A percentile compares a stretch with the other conserved stretches of the same genome.
Evolutionary conservation across 2,329 filamentous ascomycete species (phyloP).

Genomic region (Cyphellophora europaea): DNA sequence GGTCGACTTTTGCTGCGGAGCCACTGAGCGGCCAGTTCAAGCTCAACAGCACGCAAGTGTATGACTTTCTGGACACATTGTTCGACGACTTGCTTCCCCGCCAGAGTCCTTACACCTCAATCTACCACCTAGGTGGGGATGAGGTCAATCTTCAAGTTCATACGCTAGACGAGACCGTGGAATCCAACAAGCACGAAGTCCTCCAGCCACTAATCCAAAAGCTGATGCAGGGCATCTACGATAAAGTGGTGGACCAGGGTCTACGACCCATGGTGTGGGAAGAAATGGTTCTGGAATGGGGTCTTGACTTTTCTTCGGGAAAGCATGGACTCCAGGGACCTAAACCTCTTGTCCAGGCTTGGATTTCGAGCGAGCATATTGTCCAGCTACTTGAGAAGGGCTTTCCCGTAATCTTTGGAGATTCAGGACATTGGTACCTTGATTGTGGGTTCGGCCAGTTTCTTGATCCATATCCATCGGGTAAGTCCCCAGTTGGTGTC

Average conservation of each 20-base stretch:
- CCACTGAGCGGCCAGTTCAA: constrained; percentile 58
- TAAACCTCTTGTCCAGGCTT: constrained; percentile 54
- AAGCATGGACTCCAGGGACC: constrained; percentile 60
- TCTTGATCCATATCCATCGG: constrained; percentile 17
- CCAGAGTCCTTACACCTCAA: constrained; percentile 55
- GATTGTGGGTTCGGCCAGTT: constrained; percentile 20
- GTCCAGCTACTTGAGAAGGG: constrained; percentile 21
- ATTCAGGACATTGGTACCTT: constrained; percentile 21
- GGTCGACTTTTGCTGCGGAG: constrained; percentile 44
- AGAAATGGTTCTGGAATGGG: constrained; percentile 73
- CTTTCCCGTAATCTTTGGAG: constrained; percentile 23
- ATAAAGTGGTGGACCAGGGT: constrained; percentile 52
- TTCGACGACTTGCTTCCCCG: constrained; percentile 70
- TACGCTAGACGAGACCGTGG: constrained; percentile 61
- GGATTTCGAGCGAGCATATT: constrained; percentile 42
- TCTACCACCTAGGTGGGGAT: constrained; percentile 84
- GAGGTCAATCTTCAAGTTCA: constrained; percentile 75
- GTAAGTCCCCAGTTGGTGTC: constrained; percentile 15
- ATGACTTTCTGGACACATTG: constrained; percentile 61
- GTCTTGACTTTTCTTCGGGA: too few species aligned
- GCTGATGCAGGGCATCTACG: constrained; percentile 64
- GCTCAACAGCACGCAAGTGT: constrained; percentile 62
- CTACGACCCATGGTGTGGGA: constrained; percentile 78
- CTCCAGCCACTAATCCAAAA: constrained; percentile 68
- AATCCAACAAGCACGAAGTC: constrained; percentile 54